Percentiles rank a stretch among this genome's conserved stretches.
Evolutionary conservation across 2,329 filamentous ascomycete species (phyloP).

Genomic region (Cladophialophora yegresii): DNA sequence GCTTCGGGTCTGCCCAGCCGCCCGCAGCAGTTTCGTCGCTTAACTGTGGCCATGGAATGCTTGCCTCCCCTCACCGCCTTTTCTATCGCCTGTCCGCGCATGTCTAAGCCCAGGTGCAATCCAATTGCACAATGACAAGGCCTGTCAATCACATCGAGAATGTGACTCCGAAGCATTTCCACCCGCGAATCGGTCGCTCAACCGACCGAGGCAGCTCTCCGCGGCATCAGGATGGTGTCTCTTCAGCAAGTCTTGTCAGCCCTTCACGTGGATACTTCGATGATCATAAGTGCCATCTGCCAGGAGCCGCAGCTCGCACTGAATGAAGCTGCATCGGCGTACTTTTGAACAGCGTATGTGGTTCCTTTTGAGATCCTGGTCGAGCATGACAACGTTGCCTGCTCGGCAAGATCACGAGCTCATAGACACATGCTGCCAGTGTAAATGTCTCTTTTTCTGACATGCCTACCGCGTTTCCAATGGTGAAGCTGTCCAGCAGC

Average conservation of each 20-base stretch:
- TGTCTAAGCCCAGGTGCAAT: neutral
- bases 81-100: neutral
- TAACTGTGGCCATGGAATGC: neutral
- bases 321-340: neutral
- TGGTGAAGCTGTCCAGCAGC: neutral
- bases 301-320: neutral
- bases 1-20: neutral
- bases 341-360: neutral
- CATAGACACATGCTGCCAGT: neutral
- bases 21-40: neutral
- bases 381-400: neutral
- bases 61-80: conserved; percentile 2
- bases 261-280: neutral
- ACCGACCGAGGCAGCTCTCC: neutral
- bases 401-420: neutral
- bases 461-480: neutral
- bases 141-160: neutral
- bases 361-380: too few relatives aligned
- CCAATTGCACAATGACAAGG: neutral
- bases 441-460: neutral
- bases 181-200: neutral
- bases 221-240: neutral
- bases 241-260: neutral
- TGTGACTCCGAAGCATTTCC: neutral
- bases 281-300: neutral